These are phyloP conservation scores for Cokeromyces recurvatus DNA, from an alignment of 371 early-diverging fungal species.

Conservation along the genomic window DNA sequence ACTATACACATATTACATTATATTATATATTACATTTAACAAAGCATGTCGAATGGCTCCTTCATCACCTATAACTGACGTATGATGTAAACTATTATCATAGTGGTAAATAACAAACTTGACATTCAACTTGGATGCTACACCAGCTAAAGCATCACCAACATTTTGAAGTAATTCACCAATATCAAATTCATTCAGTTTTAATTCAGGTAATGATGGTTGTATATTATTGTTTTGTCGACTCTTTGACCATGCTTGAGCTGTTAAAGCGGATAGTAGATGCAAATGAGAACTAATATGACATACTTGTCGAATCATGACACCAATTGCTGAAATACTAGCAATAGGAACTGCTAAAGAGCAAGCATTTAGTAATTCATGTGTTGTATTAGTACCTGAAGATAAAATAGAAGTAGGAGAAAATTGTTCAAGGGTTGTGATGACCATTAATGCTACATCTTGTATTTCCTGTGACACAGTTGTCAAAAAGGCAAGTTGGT, in stretches of 20 bases:
- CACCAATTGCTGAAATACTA: slow-evolving; percentile 33
- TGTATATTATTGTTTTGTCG: neutral
- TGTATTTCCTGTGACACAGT: slow-evolving; percentile 47
- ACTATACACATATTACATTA: neutral
- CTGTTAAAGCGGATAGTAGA: slow-evolving; percentile 12
- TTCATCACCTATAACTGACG: slow-evolving; percentile 48
- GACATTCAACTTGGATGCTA: slow-evolving; percentile 45
- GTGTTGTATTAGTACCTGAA: too few relatives aligned
- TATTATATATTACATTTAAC: slow-evolving; percentile 39
- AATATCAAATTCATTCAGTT: slow-evolving; percentile 41
- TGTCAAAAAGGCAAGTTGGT: slow-evolving; percentile 9
- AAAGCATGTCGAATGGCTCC: slow-evolving; percentile 49
- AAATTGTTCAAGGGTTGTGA: slow-evolving; percentile 41
- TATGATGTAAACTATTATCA: slow-evolving; percentile 43
- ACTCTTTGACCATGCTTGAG: slow-evolving; percentile 5
- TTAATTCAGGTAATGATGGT: neutral
- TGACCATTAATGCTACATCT: slow-evolving; percentile 42
- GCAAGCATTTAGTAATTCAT: slow-evolving; percentile 39
- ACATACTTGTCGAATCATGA: slow-evolving; percentile 28
- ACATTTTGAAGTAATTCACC: slow-evolving; percentile 52
- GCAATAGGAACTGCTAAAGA: slow-evolving; percentile 38
- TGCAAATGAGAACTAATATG: slow-evolving; percentile 25
- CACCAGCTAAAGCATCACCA: slow-evolving; percentile 53
- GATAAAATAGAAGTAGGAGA: slow-evolving; percentile 28
- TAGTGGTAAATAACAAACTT: slow-evolving; percentile 53